Conservation (phyloP, 2,329 filamentous ascomycete species). For the Chaetothyriales sp. region DNA sequence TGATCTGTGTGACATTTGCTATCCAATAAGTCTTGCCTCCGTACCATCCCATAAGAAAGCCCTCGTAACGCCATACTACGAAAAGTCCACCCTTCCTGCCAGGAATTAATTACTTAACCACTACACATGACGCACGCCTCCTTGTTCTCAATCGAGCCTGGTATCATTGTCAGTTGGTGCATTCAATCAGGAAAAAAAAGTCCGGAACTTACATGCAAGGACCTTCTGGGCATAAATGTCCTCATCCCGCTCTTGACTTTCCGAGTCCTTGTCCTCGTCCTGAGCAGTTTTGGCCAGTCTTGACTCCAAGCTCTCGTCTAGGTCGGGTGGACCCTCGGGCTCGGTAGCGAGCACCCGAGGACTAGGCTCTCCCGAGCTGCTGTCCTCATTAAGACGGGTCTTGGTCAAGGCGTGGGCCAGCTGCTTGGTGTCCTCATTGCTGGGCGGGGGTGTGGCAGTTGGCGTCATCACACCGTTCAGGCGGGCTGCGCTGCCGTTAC, state of each 20-base stretch:
- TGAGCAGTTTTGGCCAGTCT: slow-evolving; percentile 37
- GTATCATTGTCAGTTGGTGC: slow-evolving; percentile 21
- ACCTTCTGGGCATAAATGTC: slow-evolving; percentile 95
- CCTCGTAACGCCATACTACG: too few species aligned
- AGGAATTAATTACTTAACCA: slow-evolving; percentile 47
- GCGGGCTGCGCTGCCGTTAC: slow-evolving; percentile 24
- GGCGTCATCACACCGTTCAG: slow-evolving; percentile 54
- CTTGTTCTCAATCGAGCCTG: slow-evolving; percentile 89
- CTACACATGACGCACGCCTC: slow-evolving; percentile 96
- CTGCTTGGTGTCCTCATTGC: slow-evolving; percentile 37
- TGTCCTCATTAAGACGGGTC: slow-evolving; percentile 52
- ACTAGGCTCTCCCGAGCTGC: slow-evolving; percentile 55
- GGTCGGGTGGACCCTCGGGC: slow-evolving; percentile 42
- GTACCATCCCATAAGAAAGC: too few species aligned
- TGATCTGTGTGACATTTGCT: too few species aligned
- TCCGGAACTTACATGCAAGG: slow-evolving; percentile 55
- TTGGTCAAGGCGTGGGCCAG: slow-evolving; percentile 21
- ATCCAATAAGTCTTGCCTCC: too few species aligned
- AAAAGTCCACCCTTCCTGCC: too few species aligned
- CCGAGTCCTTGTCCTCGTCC: slow-evolving; percentile 57
- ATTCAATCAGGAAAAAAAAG: not conserved
- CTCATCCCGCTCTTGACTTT: slow-evolving; percentile 60
- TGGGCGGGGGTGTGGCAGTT: slow-evolving; percentile 48
- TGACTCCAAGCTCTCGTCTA: slow-evolving; percentile 45
- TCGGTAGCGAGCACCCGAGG: slow-evolving; percentile 64